A percentile compares a stretch with the other conserved stretches of the same genome.
phyloP scores from a whole-genome alignment of 2,329 filamentous ascomycete species.

The Cladobotryum mycophilum region DNA sequence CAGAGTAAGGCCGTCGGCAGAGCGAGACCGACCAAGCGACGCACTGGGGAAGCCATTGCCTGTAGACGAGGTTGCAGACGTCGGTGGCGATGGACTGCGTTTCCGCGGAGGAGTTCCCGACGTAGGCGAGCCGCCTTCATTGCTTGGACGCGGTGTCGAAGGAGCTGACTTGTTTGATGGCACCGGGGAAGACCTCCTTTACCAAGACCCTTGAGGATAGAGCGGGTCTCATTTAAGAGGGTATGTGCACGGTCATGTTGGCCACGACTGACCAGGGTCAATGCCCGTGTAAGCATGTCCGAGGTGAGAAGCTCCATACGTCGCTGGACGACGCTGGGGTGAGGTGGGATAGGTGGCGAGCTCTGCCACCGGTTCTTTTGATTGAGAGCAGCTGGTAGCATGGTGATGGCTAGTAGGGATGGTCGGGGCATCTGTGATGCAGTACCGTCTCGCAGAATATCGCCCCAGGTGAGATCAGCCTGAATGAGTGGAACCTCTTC shows the following conservation, averaged over 20 bases:
- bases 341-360: conserved; percentile 81
- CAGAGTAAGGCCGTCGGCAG: conserved; percentile 53
- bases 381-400: conserved; percentile 66
- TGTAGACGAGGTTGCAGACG: conserved; percentile 40
- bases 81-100: conserved; percentile 48
- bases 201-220: conserved; percentile 89
- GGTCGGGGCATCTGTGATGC: conserved; percentile 81
- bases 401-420: conserved; percentile 88
- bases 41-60: conserved; percentile 32
- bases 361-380: conserved; percentile 61
- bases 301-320: conserved; percentile 97
- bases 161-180: conserved; percentile 52
- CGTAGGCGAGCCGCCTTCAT: conserved; percentile 37
- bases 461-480: conserved; percentile 87
- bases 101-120: conserved; percentile 48
- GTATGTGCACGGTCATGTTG: conserved; percentile 94
- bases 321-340: conserved; percentile 89
- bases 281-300: conserved; percentile 89
- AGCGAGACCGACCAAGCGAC: conserved; percentile 46
- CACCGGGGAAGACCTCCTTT: conserved; percentile 92
- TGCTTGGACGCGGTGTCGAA: conserved; percentile 42
- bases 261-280: conserved; percentile 83
- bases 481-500: conserved; percentile 95
- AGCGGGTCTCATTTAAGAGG: conserved; percentile 84
- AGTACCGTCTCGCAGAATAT: conserved; percentile 84